Conservation (phyloP, 2,329 filamentous ascomycete species). For the Xylariaceae sp. region DNA sequence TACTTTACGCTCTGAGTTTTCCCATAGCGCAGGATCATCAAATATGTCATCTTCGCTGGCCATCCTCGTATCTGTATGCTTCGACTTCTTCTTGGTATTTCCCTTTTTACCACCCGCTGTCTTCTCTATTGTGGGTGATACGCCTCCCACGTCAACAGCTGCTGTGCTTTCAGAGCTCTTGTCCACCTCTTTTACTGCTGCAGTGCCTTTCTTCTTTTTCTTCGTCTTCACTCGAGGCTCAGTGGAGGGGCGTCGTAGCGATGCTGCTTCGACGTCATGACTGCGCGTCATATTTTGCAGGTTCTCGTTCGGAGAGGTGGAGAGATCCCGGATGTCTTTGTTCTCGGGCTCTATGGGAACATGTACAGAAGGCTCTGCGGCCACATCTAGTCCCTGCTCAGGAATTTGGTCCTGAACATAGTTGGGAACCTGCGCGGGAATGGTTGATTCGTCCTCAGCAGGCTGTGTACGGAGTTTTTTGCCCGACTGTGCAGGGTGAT, state of each 20-base stretch:
- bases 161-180: slow-evolving; percentile 21
- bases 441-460: slow-evolving; percentile 13
- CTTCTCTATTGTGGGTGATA: slow-evolving; percentile 36
- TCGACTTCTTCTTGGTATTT: slow-evolving; percentile 36
- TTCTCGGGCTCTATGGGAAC: slow-evolving; percentile 33
- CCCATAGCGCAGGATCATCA: slow-evolving; percentile 44
- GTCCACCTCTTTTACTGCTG: slow-evolving; percentile 12
- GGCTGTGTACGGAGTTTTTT: slow-evolving; percentile 18
- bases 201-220: slow-evolving; percentile 12
- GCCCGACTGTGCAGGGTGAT: slow-evolving; percentile 10
- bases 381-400: slow-evolving; percentile 22
- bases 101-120: slow-evolving; percentile 35
- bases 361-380: too few species aligned
- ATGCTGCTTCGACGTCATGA: too few species aligned
- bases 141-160: slow-evolving; percentile 25
- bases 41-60: slow-evolving; percentile 42
- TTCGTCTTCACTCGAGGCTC: slow-evolving; percentile 4
- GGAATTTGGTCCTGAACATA: slow-evolving; percentile 36
- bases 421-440: slow-evolving; percentile 35
- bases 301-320: slow-evolving; percentile 18
- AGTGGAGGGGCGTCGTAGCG: not conserved
- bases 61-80: slow-evolving; percentile 40
- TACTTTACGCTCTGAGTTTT: slow-evolving; percentile 40
- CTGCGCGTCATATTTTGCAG: not conserved
- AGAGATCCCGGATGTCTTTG: slow-evolving; percentile 31